Base-by-base conservation (phyloP, 2,329 filamentous ascomycete species). In the Ceratocystis cacaofunesta region DNA sequence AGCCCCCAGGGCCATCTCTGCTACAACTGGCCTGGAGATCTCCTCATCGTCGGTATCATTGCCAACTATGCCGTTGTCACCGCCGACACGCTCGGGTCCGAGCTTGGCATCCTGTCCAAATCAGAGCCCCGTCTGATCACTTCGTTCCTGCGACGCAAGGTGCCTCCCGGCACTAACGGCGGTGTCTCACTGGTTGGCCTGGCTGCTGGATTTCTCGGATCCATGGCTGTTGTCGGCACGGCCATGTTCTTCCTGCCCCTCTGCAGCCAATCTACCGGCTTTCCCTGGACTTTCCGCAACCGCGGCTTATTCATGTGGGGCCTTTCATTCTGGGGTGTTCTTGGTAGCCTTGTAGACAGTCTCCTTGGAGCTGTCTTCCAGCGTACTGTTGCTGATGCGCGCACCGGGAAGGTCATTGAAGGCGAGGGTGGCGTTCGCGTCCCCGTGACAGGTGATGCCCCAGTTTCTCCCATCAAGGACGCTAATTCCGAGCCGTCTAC, bases 21-120 rank as follows among this genome's bases (percentile, higher is more conserved):
- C 74, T 86, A 78, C 71, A 75, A 78, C 0, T 85, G 82, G 82
- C 78, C 78, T 61, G 85, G 85, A 44, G 85, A 87, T 70, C 73
- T 87, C 4, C 77, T 87, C 3, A 77, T 86, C 10, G 72, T 87
- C 22, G 85, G 85, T 12, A 85, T 88, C 69, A 82, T 88, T 69
- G 84, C 85, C 52, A 92, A 96, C 76, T 99, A 99, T 72, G 92
- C 91, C 30, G 89, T 90, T 61, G 91, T 95, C 8, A 85, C 90
- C 22, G 90, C 92, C 62, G 94, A 99, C 74, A 99, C 94, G 0
- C 94, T 96, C 74, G 92, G 89, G 66, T 96, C 91, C 10, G 94
- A 99, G 77, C 85, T 99, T 22, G 94, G 94, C 15, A 99, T 99
- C 66, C 80, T 99, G 12, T 88, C 92, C 5, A 83, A 80, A 67